Base-by-base conservation (phyloP, 345 rosid genomes). In the Psidium friedrichsthalianum region DNA sequence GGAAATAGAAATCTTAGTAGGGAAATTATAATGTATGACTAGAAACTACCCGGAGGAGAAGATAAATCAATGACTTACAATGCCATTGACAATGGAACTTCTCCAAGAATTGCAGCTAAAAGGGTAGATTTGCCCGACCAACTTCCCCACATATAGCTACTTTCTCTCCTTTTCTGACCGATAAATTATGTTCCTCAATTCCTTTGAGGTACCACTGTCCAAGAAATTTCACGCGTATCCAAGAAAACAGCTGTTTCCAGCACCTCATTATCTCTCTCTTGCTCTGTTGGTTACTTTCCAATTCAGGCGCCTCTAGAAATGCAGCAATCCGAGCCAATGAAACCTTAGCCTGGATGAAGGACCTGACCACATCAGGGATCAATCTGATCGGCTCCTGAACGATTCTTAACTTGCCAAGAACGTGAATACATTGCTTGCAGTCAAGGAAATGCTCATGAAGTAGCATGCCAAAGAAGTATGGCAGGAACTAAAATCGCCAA, bases 81-180 rank as follows among this genome's bases (percentile, higher is more conserved):
- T 86, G 89, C 96, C 94, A 49, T 87, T 84, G 55, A 85, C 82
- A 56, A 85, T 47, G 94, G 93, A 88, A 90, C 92, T 89, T 92
- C 94, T 84, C 96, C 92, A 25, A 93, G 94, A 87, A 91, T 84
- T 27, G 91, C 89, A 21, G 92, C 90, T 83, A 92, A 89, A 86
- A 92, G 90, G 14, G 94, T 91, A 58, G 96, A 92, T 88, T 93
- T 93, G 16, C 96, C 93, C 20, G 95, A 91, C 42, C 94, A 55
- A 93, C 94, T 83, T 92, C 94, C 58, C 94, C 96, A 86, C 94
- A 93, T 44, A 91, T 89, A 2, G 95, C 94, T 47, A 93, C 87
- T 59, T 93, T 92, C 80, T 90, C 90, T 40, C 90, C 92, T 54
- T 52, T 83, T 85, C 82, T 87, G 52, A 89, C 89, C 8, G 53